Evolutionary conservation across 805 yeast species (phyloP).

Genomic region (Teunomyces tritomae): DNA sequence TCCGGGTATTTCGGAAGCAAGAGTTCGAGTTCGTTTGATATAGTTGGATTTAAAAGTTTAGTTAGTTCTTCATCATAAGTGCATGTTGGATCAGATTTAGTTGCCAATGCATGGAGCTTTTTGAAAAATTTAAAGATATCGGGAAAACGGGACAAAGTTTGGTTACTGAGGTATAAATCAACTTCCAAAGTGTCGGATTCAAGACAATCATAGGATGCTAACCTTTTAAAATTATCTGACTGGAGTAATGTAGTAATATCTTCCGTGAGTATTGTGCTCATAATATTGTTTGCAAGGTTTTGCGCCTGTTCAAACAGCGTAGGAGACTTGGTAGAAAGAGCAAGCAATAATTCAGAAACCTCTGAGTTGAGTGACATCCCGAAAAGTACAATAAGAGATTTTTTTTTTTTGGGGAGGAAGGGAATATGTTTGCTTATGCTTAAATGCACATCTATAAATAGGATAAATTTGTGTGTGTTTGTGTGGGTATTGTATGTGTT

Average conservation of each 20-base stretch:
- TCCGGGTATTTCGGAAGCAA: slow-evolving; percentile 2
- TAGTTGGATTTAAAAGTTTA: neutral
- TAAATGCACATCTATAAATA: neutral
- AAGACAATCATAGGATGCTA: neutral
- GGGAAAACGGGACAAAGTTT: neutral
- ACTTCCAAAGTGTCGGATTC: slow-evolving; percentile 1
- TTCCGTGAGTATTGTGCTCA: neutral
- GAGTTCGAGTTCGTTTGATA: neutral
- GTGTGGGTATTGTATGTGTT: neutral
- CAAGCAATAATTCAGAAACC: neutral
- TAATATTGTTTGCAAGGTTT: neutral
- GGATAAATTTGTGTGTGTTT: neutral
- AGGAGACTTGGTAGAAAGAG: neutral
- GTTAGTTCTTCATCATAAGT: neutral
- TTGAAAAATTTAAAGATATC: neutral
- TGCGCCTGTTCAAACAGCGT: neutral
- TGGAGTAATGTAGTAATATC: neutral
- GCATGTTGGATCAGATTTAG: neutral
- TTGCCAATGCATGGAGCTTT: neutral
- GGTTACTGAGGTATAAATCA: neutral
- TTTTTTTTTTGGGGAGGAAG: too few species aligned
- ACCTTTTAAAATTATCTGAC: neutral
- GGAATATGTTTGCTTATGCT: too few species aligned
- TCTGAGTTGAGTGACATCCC: neutral
- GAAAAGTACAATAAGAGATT: neutral